phyloP scores from a whole-genome alignment of 2,329 filamentous ascomycete species.

The Penicillium sp. region DNA sequence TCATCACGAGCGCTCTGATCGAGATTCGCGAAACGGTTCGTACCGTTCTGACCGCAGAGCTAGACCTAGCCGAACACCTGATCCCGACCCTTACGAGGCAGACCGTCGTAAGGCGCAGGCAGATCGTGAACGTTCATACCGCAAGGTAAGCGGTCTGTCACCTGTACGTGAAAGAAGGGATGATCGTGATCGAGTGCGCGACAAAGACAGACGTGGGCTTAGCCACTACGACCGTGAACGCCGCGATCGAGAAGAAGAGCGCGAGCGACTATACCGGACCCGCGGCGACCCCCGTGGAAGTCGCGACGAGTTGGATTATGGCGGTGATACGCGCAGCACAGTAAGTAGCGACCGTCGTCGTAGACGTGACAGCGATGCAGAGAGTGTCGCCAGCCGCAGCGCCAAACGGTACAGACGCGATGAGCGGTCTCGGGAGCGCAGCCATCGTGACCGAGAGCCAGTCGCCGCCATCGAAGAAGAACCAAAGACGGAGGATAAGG shows the following conservation, averaged over 20 bases:
- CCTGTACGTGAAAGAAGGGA: slow-evolving; percentile 40
- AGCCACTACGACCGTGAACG: slow-evolving; percentile 73
- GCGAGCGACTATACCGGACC: slow-evolving; percentile 77
- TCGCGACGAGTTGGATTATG: slow-evolving; percentile 87
- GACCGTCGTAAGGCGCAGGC: slow-evolving; percentile 91
- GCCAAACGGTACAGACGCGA: slow-evolving; percentile 55
- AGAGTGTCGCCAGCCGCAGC: slow-evolving; percentile 55
- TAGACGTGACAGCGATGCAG: slow-evolving; percentile 72
- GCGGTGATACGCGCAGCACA: slow-evolving; percentile 60
- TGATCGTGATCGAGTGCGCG: slow-evolving; percentile 35
- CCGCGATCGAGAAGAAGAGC: slow-evolving; percentile 81
- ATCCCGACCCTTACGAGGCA: slow-evolving; percentile 89
- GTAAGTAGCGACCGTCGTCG: slow-evolving; percentile 67
- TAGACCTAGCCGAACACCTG: slow-evolving; percentile 79
- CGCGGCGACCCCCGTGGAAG: slow-evolving; percentile 76
- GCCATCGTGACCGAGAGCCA: slow-evolving; percentile 49
- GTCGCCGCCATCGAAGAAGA: slow-evolving; percentile 30
- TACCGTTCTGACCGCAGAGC: slow-evolving; percentile 27
- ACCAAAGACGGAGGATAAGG: slow-evolving; percentile 43
- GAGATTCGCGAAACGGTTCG: slow-evolving; percentile 13
- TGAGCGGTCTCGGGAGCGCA: slow-evolving; percentile 31
- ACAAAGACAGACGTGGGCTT: slow-evolving; percentile 31
- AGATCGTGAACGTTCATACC: slow-evolving; percentile 89
- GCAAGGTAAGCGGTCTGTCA: slow-evolving; percentile 67
- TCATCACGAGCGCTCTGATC: slow-evolving; percentile 12